These are phyloP conservation scores for Capillidium heterosporum DNA, from an alignment of 371 early-diverging fungal species.

Conservation along the genomic window DNA sequence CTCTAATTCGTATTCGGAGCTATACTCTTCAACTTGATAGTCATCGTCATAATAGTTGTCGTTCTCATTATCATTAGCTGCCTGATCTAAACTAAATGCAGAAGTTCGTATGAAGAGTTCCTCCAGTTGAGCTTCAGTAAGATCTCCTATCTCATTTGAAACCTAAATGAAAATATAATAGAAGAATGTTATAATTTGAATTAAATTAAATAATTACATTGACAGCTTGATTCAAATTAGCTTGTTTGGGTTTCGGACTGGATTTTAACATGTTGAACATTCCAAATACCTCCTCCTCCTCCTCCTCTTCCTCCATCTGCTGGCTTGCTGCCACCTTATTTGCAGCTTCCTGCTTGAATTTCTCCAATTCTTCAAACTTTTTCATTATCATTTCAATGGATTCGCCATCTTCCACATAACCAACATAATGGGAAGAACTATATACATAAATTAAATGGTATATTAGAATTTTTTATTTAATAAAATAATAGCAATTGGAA, in stretches of 20 bases:
- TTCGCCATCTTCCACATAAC: constrained; percentile 89
- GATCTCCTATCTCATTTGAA: constrained; percentile 10
- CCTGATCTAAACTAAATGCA: constrained; percentile 61
- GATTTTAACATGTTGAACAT: not conserved
- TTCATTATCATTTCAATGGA: constrained; percentile 91
- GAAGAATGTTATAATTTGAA: constrained; percentile 9
- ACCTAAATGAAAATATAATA: not conserved
- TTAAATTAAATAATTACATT: no score
- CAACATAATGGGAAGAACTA: constrained; percentile 79
- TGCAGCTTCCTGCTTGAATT: constrained; percentile 60
- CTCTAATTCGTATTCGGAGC: constrained; percentile 55
- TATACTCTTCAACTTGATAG: constrained; percentile 22
- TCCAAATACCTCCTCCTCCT: constrained; percentile 5
- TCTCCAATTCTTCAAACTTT: constrained; percentile 85
- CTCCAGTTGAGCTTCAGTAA: constrained; percentile 65
- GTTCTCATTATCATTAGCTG: not conserved
- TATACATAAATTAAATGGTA: no score
- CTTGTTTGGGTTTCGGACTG: not conserved
- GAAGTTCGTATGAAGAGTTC: constrained; percentile 79
- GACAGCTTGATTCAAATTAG: no score
- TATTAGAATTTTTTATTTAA: no score
- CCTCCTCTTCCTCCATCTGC: not conserved
- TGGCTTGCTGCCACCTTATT: constrained; percentile 13
- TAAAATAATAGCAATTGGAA: no score
- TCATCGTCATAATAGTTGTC: not conserved